Conservation (phyloP, 345 rosid species). For the Eucalyptus cloeziana region DNA sequence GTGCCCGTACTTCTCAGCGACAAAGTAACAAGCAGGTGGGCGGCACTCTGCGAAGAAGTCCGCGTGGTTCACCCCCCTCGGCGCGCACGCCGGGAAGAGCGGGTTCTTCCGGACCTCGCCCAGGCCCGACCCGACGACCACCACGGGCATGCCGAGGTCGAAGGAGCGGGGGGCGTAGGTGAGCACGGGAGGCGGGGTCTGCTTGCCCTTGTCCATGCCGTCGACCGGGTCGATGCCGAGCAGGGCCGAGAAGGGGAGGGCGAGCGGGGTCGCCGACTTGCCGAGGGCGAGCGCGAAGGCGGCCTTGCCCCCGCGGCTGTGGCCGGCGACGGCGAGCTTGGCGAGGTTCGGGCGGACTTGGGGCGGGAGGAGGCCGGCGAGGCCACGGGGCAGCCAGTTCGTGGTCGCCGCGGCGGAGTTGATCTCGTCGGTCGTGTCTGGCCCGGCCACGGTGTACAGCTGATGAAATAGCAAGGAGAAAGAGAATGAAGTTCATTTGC, state of each 20-base stretch:
- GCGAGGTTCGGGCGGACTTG: conserved; percentile 38
- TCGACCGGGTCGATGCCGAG: conserved; percentile 86
- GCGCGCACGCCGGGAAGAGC: conserved; percentile 73
- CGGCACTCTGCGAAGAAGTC: conserved; percentile 65
- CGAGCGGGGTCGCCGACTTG: conserved; percentile 19
- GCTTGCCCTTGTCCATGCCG: conserved; percentile 57
- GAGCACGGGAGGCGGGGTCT: conserved; percentile 71
- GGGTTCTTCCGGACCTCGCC: conserved; percentile 47
- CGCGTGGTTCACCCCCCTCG: conserved; percentile 54
- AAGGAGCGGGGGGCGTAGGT: conserved; percentile 57
- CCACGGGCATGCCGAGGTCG: conserved; percentile 23
- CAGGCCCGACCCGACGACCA: conserved; percentile 80
- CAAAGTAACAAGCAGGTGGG: conserved; percentile 61
- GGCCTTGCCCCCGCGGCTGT: conserved; percentile 83
- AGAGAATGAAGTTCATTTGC: not conserved
- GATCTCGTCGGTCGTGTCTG: conserved; percentile 55
- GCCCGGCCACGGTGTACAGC: conserved; percentile 57
- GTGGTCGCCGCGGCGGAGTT: conserved; percentile 38
- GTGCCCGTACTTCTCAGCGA: conserved; percentile 70
- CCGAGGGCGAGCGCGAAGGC: conserved; percentile 60
- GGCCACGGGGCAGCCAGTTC: conserved; percentile 46
- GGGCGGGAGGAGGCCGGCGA: conserved; percentile 34
- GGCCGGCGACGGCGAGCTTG: conserved; percentile 67
- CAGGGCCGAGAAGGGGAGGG: conserved; percentile 38
- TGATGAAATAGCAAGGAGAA: not conserved